Base-by-base conservation (phyloP, 163 green algal species). In the Coccomyxa subellipsoidea region DNA sequence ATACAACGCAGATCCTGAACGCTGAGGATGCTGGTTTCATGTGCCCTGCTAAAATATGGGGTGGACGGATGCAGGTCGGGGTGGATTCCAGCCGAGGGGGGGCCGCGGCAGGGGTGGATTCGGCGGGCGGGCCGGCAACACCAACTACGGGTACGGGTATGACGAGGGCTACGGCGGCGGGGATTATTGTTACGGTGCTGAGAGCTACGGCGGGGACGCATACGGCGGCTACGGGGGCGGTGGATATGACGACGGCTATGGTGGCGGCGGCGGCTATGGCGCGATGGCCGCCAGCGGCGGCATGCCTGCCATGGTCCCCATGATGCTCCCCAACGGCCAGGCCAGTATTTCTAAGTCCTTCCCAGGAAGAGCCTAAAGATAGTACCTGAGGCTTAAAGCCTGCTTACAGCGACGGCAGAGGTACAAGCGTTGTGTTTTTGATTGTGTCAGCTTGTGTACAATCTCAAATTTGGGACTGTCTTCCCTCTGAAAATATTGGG, bases 271-370 rank as follows among this genome's bases (percentile, higher is more conserved):
- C 54, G 54, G 82, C 78, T 37, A 76, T 53, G 27, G 82, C 36
- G 76, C 82, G 82, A 79, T 77, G 34, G 47, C 76, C 7, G 72
- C 72, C 36, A 31, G 31, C 12, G 72, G 36, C 37, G 69, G 18
- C n/a, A 76, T 37, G 69, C 31, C 69, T 23, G 37, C 72, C 34
- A 90, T 95, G 82, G 82, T 95, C 38, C 90, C 90, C 1, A 89
- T 96, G 76, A 88, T 94, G 88, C 82, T 96, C 71, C 91, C 91
- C 29, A 92, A 89, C 81, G 88, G 92, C 29, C 92, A 94, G 87
- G 85, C 93, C 54, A 80, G 80, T n/a, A n/a, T n/a, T n/a, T n/a
- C n/a, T n/a, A n/a, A n/a, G n/a, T n/a, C n/a, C n/a, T n/a, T n/a
- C n/a, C n/a, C n/a, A n/a, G n/a, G n/a, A n/a, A n/a, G n/a, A n/a